Conservation (phyloP, 2,329 filamentous ascomycete species). For the Pestalotiopsis sp. region DNA sequence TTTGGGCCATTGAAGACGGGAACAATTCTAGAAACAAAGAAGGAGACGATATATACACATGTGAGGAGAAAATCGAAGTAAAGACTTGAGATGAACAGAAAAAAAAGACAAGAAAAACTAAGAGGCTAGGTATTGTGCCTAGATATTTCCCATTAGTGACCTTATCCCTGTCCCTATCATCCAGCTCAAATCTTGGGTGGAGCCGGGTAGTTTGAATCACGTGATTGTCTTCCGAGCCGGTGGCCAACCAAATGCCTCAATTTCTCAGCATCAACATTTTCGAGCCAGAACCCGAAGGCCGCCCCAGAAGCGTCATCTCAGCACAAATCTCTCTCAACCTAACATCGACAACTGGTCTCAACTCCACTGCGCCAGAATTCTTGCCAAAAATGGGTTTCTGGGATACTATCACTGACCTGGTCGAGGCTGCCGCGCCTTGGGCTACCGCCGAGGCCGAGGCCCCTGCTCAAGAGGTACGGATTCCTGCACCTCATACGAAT, state of each 20-base stretch:
- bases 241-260: slow-evolving; percentile 53
- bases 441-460: slow-evolving; percentile 67
- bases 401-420: slow-evolving; percentile 65
- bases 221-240: slow-evolving; percentile 28
- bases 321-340: slow-evolving; percentile 31
- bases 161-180: neutral
- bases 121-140: neutral
- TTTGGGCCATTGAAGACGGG: too few species aligned
- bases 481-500: slow-evolving; percentile 32
- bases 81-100: neutral
- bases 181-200: slow-evolving; percentile 13
- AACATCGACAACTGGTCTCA: slow-evolving; percentile 41
- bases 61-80: neutral
- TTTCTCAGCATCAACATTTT: slow-evolving; percentile 38
- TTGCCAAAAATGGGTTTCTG: slow-evolving; percentile 66
- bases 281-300: slow-evolving; percentile 40
- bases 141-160: slow-evolving; percentile 1
- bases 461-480: slow-evolving; percentile 68
- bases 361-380: slow-evolving; percentile 33
- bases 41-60: neutral
- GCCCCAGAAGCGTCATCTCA: slow-evolving; percentile 29
- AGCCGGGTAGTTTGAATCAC: slow-evolving; percentile 22
- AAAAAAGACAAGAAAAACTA: neutral
- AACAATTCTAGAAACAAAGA: neutral
- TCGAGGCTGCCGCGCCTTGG: slow-evolving; percentile 69